These are phyloP conservation scores for Thelonectria blattea DNA, from an alignment of 2,329 filamentous ascomycete genomes.

Conservation along the genomic window DNA sequence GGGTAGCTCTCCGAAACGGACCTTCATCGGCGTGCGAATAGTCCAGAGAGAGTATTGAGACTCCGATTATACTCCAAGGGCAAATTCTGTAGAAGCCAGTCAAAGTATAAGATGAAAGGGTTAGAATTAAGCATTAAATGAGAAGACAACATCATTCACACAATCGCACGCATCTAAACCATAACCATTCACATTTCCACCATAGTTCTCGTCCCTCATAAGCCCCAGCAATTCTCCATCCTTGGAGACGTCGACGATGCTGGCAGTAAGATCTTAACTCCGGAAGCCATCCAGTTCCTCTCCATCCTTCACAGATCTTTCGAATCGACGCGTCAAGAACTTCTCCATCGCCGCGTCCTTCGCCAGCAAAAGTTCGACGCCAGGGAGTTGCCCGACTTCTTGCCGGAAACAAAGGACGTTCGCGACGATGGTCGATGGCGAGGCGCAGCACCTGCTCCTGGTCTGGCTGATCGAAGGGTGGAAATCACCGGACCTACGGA, in stretches of 20 bases:
- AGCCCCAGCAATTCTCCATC: conserved; percentile 48
- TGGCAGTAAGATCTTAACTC: conserved; percentile 88
- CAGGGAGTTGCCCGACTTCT: conserved; percentile 87
- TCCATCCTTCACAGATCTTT: conserved; percentile 94
- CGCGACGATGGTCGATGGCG: conserved; percentile 94
- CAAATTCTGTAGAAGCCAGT: neutral
- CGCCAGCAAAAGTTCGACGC: conserved; percentile 94
- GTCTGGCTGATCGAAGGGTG: conserved; percentile 88
- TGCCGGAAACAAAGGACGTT: conserved; percentile 93
- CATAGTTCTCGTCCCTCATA: conserved; percentile 4
- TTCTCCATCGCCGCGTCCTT: conserved; percentile 83
- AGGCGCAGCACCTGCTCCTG: conserved; percentile 87
- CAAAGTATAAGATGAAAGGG: neutral
- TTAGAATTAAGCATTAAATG: neutral
- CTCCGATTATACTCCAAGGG: neutral
- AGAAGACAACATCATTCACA: neutral
- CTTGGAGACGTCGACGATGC: conserved; percentile 77
- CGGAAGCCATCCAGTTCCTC: conserved; percentile 87
- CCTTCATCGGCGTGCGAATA: neutral
- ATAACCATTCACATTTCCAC: neutral
- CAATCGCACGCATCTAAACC: neutral
- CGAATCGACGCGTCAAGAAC: conserved; percentile 83
- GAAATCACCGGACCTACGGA: conserved; percentile 98
- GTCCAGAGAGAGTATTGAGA: neutral
- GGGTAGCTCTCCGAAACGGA: neutral